phyloP scores from a whole-genome alignment of 2,329 filamentous ascomycete species.

The Fusarium cyanostomum region DNA sequence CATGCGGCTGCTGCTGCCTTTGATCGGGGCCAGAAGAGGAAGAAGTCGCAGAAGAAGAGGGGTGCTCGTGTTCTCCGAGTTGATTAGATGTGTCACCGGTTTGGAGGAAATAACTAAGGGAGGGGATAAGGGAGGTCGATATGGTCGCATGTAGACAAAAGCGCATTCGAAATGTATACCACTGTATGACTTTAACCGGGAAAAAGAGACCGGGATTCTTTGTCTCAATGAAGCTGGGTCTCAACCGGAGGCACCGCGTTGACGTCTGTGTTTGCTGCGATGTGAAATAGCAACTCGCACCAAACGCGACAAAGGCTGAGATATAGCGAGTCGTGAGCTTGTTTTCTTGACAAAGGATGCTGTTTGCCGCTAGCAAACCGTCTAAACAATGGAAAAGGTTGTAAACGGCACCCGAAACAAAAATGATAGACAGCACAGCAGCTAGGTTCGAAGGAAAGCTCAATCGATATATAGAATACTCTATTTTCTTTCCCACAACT shows the following conservation, averaged over 20 bases:
- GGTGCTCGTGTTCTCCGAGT: slow-evolving; percentile 77
- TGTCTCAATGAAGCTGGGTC: not conserved
- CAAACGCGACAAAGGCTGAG: slow-evolving; percentile 11
- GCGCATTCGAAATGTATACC: slow-evolving; percentile 51
- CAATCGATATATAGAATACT: not conserved
- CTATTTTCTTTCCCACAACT: not conserved
- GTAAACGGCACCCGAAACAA: not conserved
- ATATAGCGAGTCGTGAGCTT: not conserved
- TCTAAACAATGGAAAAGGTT: not conserved
- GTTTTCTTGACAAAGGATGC: not conserved
- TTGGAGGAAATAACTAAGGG: slow-evolving; percentile 18
- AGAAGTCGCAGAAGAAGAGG: slow-evolving; percentile 76
- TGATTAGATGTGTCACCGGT: slow-evolving; percentile 61
- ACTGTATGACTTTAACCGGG: slow-evolving; percentile 46
- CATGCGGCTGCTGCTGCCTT: slow-evolving; percentile 76
- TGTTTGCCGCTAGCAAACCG: slow-evolving; percentile 11
- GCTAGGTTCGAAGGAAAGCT: not conserved
- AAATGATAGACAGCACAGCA: not conserved
- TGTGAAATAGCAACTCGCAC: not conserved
- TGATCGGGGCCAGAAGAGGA: slow-evolving; percentile 84
- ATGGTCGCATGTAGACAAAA: slow-evolving; percentile 47
- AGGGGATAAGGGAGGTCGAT: slow-evolving; percentile 34
- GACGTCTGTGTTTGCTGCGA: slow-evolving; percentile 7
- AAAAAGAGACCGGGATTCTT: slow-evolving; percentile 23
- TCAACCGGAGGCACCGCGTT: not conserved